These are phyloP conservation scores for Dentipellis fragilis DNA, from an alignment of 768 basidiomycete species.

Conservation along the genomic window DNA sequence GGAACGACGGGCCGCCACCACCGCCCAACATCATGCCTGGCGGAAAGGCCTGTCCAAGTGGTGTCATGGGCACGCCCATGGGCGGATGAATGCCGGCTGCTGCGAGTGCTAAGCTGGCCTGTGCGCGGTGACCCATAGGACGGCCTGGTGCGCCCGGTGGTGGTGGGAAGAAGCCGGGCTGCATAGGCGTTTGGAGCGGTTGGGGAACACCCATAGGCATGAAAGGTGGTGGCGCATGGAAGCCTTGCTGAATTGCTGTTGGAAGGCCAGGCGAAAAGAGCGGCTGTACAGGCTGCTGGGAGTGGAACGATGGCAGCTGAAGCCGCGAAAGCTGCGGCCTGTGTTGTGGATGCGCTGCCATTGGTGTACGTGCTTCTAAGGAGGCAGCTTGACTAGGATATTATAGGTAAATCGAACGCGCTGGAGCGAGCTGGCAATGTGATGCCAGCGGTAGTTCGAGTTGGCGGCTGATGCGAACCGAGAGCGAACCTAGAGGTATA, in stretches of 20 bases:
- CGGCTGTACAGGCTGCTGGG: conserved; percentile 47
- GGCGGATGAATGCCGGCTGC: conserved; percentile 51
- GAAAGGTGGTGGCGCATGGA: conserved; percentile 37
- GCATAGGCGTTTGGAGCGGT: conserved; percentile 64
- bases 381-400: no score
- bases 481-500: no score
- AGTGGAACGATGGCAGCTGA: conserved; percentile 40
- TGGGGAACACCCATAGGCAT: conserved; percentile 24
- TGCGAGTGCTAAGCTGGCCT: conserved; percentile 55
- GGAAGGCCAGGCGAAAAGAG: conserved; percentile 60
- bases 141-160: conserved; percentile 42
- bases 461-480: no score
- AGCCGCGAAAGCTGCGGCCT: conserved; percentile 46
- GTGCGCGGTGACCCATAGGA: conserved; percentile 42
- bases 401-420: no score
- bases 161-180: conserved; percentile 48
- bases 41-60: conserved; percentile 47
- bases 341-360: conserved; percentile 20
- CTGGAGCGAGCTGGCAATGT: no score
- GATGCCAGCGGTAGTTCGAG: no score
- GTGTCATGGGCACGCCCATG: conserved; percentile 46
- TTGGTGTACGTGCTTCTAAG: neutral
- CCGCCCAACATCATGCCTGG: conserved; percentile 33
- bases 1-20: conserved; percentile 19
- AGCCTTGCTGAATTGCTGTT: conserved; percentile 45